These are phyloP conservation scores for Cyclotella kingstonii DNA, from an alignment of 108 stramenopile genomes.

Conservation along the genomic window DNA sequence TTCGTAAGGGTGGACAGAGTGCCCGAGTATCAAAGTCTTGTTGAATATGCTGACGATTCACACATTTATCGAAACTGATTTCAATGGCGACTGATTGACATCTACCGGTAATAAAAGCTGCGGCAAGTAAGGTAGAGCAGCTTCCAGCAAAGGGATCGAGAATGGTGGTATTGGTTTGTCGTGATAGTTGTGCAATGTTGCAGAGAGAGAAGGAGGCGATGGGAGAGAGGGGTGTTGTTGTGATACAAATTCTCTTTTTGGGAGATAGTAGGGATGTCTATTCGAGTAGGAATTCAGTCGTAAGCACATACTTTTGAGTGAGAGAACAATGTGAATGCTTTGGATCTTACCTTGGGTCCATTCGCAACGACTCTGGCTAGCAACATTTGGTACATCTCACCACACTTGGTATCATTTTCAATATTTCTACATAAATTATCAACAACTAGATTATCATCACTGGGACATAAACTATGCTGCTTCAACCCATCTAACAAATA, in stretches of 20 bases:
- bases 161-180: constrained; percentile 33
- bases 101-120: constrained; percentile 62
- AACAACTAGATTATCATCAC: too few species aligned
- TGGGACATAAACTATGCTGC: background rate
- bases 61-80: constrained; percentile 66
- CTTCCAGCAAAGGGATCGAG: constrained; percentile 86
- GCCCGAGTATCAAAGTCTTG: constrained; percentile 66
- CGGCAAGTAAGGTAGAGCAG: constrained; percentile 74
- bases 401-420: background rate
- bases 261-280: constrained; percentile 66
- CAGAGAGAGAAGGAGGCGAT: constrained; percentile 79
- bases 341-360: constrained; percentile 43
- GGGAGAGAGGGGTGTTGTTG: constrained; percentile 80
- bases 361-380: constrained; percentile 61
- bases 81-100: constrained; percentile 77
- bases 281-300: background rate
- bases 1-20: constrained; percentile 50
- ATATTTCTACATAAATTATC: too few species aligned
- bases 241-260: constrained; percentile 79
- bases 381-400: constrained; percentile 10
- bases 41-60: constrained; percentile 67
- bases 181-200: constrained; percentile 59
- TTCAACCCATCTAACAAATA: constrained; percentile 79
- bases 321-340: background rate
- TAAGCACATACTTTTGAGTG: background rate